Conservation (phyloP, 2,329 filamentous ascomycete genomes). For the Didymella exigua region DNA sequence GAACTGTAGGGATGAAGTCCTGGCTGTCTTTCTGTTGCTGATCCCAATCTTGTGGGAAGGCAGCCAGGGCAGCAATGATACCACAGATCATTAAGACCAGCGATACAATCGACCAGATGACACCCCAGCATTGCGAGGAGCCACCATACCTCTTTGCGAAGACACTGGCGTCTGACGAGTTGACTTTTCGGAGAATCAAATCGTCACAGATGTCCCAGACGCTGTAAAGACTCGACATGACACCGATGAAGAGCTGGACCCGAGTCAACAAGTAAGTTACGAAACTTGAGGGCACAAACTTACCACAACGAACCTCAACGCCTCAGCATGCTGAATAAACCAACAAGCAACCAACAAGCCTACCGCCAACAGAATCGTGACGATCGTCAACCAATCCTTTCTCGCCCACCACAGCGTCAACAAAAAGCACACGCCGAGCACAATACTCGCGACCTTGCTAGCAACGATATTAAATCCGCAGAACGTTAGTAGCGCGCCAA, state of each 20-base stretch:
- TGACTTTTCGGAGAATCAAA: conserved; percentile 78
- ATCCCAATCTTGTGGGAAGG: conserved; percentile 72
- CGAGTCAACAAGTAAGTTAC: background rate
- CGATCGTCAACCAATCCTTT: conserved; percentile 76
- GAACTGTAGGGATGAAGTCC: conserved; percentile 63
- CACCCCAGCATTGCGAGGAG: conserved; percentile 79
- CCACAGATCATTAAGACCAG: conserved; percentile 72
- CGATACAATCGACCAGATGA: conserved; percentile 77
- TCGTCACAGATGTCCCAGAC: conserved; percentile 89
- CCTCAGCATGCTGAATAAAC: conserved; percentile 79
- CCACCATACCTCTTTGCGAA: conserved; percentile 80
- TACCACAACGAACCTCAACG: conserved; percentile 72
- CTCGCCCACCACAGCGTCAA: conserved; percentile 84
- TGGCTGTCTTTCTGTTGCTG: conserved; percentile 73
- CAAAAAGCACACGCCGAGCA: conserved; percentile 74
- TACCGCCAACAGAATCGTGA: conserved; percentile 72
- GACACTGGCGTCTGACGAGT: conserved; percentile 77
- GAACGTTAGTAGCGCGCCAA: conserved; percentile 78
- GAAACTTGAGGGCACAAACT: conserved; percentile 32
- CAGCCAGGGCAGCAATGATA: conserved; percentile 77
- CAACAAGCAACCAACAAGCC: conserved; percentile 74
- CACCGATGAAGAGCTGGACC: conserved; percentile 72
- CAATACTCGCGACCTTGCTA: conserved; percentile 77
- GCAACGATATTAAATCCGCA: conserved; percentile 83
- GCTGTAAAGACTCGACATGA: conserved; percentile 80